Base-by-base conservation (phyloP, 805 yeast genomes). In the Wickerhamomyces ciferrii region DNA sequence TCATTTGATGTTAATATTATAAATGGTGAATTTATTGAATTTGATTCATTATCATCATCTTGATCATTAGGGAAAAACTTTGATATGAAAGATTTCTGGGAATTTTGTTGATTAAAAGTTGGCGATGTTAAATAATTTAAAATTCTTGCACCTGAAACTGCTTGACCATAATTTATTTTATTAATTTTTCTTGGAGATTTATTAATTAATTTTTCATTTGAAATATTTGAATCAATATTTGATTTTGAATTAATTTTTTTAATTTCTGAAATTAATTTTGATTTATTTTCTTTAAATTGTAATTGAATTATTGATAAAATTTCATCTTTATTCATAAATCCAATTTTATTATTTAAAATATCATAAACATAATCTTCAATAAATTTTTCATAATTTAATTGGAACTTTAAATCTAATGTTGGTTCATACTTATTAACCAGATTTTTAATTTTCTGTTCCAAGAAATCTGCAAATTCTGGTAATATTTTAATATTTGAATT, bases 131-230 rank as follows among this genome's bases (percentile, higher is more conserved):
- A 46, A 45, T 63, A 65, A 45, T 67, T 66, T 25, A 70, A 50
- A 23, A 70, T 49, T 43, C 67, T 58, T 8, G 73, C 67, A 4
- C 74, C 74, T 39, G 61, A 65, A 1, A 60, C 55, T 41, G 52
- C 59, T 3, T 65, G 56, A 11, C 68, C 64, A 48, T 65, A 65
- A 51, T 68, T 67, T 20, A 67, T 44, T 45, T 66, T 68, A 39
- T 56, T 55, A 19, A 20, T 47, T 48, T 39, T 32, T 43, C 3
- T 31, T 15, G 8, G 43, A 37, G 29, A 37, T 31, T 35, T 29
- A 43, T n/a, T 21, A n/a, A n/a, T n/a, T n/a, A n/a, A n/a, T n/a
- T n/a, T n/a, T n/a, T n/a, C n/a, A n/a, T n/a, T n/a, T n/a, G n/a
- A n/a, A n/a, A n/a, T n/a, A n/a, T n/a, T n/a, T n/a, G n/a, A n/a